A percentile compares a stretch with the other conserved stretches of the same genome.
Conservation (phyloP, 2,329 filamentous ascomycete species). For the Zasmidium citrigriseum region DNA sequence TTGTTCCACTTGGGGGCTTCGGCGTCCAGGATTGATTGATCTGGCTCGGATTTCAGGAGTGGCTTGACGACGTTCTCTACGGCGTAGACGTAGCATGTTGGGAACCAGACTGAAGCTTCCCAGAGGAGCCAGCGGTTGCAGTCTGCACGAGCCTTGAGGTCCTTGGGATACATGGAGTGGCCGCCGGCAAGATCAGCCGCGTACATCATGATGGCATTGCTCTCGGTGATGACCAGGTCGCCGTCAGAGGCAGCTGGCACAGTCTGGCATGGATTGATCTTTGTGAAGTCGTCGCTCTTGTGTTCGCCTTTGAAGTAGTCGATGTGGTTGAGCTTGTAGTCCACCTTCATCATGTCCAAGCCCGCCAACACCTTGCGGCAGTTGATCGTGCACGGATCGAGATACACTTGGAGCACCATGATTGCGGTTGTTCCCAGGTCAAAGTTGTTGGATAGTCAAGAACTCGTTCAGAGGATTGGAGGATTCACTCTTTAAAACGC, state of each 20-base stretch:
- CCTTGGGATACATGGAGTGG: constrained; percentile 40
- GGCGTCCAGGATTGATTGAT: constrained; percentile 38
- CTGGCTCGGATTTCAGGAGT: constrained; percentile 38
- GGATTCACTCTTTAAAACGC: neutral
- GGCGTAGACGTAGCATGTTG: constrained; percentile 43
- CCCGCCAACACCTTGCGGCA: constrained; percentile 45
- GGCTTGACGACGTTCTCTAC: constrained; percentile 46
- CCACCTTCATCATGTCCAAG: constrained; percentile 38
- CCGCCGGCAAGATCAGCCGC: constrained; percentile 37
- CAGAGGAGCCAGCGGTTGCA: constrained; percentile 47
- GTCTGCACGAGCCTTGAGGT: constrained; percentile 41
- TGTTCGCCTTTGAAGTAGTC: constrained; percentile 44
- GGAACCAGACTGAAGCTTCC: constrained; percentile 46
- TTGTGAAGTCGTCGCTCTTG: constrained; percentile 36
- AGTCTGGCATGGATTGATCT: constrained; percentile 42
- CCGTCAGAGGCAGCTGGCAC: constrained; percentile 43
- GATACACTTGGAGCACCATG: constrained; percentile 36
- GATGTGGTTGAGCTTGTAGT: constrained; percentile 41
- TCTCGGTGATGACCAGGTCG: constrained; percentile 43
- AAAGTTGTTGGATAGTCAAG: no score
- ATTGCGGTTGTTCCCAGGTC: neutral
- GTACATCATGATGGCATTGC: constrained; percentile 46
- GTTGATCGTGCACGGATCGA: constrained; percentile 47
- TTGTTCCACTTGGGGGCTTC: constrained; percentile 39
- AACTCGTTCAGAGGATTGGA: neutral